Evolutionary conservation across 495 filamentous ascomycete genomes (phyloP).

Genomic region (Alectoria sarmentosa): DNA sequence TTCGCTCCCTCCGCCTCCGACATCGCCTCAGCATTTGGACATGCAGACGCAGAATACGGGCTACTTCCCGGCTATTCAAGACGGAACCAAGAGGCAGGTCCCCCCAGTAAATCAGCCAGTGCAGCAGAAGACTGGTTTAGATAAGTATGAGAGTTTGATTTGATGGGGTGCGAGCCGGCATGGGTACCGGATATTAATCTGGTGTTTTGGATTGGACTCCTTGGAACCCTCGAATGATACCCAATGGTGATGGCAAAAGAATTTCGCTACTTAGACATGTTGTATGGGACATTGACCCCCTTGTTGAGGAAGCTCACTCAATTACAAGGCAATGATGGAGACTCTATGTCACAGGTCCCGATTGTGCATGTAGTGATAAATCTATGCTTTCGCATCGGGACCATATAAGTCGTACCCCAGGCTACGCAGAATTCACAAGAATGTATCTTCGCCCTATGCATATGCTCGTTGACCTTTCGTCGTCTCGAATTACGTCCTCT

Average conservation of each 20-base stretch:
- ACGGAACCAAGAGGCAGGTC: slow-evolving; percentile 27
- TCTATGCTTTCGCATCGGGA: background rate
- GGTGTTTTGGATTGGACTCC: background rate
- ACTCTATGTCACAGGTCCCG: background rate
- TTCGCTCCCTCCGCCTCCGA: slow-evolving; percentile 40
- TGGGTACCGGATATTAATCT: background rate
- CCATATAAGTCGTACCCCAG: background rate
- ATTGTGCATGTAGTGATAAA: background rate
- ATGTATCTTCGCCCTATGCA: background rate
- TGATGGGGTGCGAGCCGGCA: slow-evolving; percentile 29
- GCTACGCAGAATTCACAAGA: background rate
- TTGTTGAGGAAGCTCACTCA: background rate
- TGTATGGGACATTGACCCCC: background rate
- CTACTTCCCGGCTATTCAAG: slow-evolving; percentile 22
- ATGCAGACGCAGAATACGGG: slow-evolving; percentile 24
- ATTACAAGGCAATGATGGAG: background rate
- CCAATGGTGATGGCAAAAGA: background rate
- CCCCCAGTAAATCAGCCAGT: slow-evolving; percentile 29
- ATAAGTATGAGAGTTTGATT: slow-evolving; percentile 75
- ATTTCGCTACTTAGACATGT: background rate
- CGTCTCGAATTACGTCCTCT: slow-evolving; percentile 28
- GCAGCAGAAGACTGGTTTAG: slow-evolving; percentile 55
- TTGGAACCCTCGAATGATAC: slow-evolving; percentile 3
- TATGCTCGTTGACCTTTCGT: background rate
- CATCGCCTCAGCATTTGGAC: slow-evolving; percentile 15